These are phyloP conservation scores for Plantago ovata DNA, from an alignment of 257 asterid species.

Conservation along the genomic window DNA sequence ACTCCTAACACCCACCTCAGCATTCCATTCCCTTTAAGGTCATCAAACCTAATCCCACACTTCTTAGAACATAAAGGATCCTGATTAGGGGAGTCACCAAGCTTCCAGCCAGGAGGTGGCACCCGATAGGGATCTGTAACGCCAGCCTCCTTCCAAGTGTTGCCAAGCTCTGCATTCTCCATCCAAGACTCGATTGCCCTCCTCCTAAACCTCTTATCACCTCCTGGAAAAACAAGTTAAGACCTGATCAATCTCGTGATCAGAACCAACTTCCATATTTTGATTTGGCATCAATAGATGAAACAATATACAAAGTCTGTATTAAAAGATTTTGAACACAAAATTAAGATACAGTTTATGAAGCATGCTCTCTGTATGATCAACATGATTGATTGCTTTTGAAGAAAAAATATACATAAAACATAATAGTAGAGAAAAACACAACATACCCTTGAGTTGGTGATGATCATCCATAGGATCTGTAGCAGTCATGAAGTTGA, in stretches of 20 bases:
- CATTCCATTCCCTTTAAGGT: too few species aligned
- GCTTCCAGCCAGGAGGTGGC: slow-evolving; percentile 96
- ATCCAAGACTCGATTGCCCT: slow-evolving; percentile 98
- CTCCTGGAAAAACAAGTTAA: slow-evolving; percentile 73
- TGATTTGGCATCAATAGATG: slow-evolving; percentile 7
- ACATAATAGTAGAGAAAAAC: neutral
- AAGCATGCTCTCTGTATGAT: too few species aligned
- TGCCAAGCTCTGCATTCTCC: slow-evolving; percentile 79
- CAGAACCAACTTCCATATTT: slow-evolving; percentile 41
- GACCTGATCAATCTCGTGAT: slow-evolving; percentile 76
- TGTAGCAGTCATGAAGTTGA: slow-evolving; percentile 27
- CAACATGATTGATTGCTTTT: too few species aligned
- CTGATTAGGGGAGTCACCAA: slow-evolving; percentile 87
- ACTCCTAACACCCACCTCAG: too few species aligned
- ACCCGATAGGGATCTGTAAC: slow-evolving; percentile 85
- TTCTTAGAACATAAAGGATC: slow-evolving; percentile 78
- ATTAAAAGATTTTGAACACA: neutral
- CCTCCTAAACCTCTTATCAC: slow-evolving; percentile 62
- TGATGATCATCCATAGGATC: slow-evolving; percentile 21
- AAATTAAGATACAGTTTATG: neutral
- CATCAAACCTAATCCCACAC: too few species aligned
- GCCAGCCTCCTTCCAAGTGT: slow-evolving; percentile 73
- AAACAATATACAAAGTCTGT: slow-evolving; percentile 15
- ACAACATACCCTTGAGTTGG: slow-evolving; percentile 24
- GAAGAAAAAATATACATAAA: too few species aligned